These are phyloP conservation scores for Fremontodendron californicum DNA, from an alignment of 345 rosid species.

Conservation along the genomic window DNA sequence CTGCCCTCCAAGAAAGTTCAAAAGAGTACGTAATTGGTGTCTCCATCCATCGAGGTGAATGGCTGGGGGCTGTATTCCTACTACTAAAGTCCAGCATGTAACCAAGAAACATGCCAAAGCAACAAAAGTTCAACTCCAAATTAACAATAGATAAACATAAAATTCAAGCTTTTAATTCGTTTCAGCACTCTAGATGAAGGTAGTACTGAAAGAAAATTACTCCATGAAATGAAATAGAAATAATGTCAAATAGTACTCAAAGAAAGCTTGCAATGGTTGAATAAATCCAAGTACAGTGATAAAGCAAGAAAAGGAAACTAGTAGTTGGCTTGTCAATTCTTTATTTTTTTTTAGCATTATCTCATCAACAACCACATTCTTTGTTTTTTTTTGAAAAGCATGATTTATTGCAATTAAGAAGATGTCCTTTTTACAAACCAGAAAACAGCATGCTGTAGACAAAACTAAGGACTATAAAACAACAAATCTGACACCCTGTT, in stretches of 20 bases:
- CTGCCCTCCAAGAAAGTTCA: not conserved
- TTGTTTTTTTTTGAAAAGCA: too few species aligned
- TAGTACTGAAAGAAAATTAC: not conserved
- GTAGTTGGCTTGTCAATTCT: conserved; percentile 26
- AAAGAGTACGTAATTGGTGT: not conserved
- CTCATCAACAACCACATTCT: conserved; percentile 8
- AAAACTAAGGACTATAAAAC: too few species aligned
- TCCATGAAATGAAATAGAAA: not conserved
- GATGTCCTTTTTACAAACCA: too few species aligned
- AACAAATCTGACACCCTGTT: too few species aligned
- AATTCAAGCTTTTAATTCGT: not conserved
- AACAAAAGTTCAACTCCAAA: not conserved
- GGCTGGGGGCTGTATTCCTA: not conserved
- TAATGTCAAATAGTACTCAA: conserved; percentile 17
- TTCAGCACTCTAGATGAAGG: not conserved
- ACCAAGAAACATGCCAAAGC: not conserved
- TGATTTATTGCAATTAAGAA: too few species aligned
- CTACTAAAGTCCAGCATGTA: conserved; percentile 11
- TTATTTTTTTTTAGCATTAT: not conserved
- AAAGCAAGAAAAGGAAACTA: conserved; percentile 10
- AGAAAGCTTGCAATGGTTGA: conserved; percentile 2
- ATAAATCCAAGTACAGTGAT: conserved; percentile 1
- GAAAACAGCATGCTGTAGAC: too few species aligned
- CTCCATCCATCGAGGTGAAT: not conserved
- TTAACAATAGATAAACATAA: not conserved